Conservation (phyloP, 768 basidiomycete genomes). For the Podaxis sp. region DNA sequence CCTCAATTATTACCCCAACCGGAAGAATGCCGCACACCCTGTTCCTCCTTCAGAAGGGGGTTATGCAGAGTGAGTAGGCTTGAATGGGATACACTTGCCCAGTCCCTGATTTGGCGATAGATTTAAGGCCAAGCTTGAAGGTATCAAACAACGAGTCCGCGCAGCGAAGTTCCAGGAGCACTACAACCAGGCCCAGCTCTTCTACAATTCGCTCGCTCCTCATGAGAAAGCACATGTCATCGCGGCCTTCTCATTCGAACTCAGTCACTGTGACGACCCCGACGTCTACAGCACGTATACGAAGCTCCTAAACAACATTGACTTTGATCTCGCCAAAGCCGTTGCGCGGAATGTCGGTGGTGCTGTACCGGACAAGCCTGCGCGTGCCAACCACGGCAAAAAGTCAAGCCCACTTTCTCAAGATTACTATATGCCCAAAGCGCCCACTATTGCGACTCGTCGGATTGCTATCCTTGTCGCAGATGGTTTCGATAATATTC, state of each 20-base stretch:
- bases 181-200: slow-evolving; percentile 69
- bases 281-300: slow-evolving; percentile 67
- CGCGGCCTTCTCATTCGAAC: slow-evolving; percentile 73
- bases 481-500: slow-evolving; percentile 66
- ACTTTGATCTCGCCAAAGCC: slow-evolving; percentile 63
- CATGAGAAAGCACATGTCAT: slow-evolving; percentile 72
- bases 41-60: slow-evolving; percentile 49
- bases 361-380: slow-evolving; percentile 46
- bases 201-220: slow-evolving; percentile 73
- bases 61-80: slow-evolving; percentile 44
- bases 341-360: slow-evolving; percentile 68
- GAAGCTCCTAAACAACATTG: slow-evolving; percentile 64
- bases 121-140: slow-evolving; percentile 43
- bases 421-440: slow-evolving; percentile 45
- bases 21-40: slow-evolving; percentile 46
- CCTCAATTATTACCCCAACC: slow-evolving; percentile 84
- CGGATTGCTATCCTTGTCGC: slow-evolving; percentile 74
- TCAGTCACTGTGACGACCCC: slow-evolving; percentile 78
- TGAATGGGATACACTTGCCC: not conserved
- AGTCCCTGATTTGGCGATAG: slow-evolving; percentile 27
- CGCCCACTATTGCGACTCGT: slow-evolving; percentile 57
- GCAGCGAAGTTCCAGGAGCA: slow-evolving; percentile 79
- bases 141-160: slow-evolving; percentile 56
- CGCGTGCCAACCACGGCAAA: slow-evolving; percentile 53
- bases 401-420: slow-evolving; percentile 57